Conservation (phyloP, 1,284 basidiomycete species). For the Mycena sp. region DNA sequence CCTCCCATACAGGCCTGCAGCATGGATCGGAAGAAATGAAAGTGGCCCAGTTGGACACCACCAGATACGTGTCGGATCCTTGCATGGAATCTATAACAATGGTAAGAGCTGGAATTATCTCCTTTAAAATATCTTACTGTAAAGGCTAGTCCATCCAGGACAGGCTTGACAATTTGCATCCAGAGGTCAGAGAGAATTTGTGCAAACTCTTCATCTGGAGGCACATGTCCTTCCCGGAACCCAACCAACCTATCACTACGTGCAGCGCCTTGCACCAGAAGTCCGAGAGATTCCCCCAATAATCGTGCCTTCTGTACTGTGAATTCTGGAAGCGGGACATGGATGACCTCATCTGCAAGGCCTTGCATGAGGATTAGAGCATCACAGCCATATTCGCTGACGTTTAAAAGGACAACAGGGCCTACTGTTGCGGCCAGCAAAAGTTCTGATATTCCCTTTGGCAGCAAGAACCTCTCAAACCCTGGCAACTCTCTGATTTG, state of each 20-base stretch:
- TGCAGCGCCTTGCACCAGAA: not conserved
- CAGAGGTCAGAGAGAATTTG: not conserved
- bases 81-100: not conserved
- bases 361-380: not conserved
- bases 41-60: slow-evolving; percentile 15
- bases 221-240: not conserved
- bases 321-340: not conserved
- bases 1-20: not conserved
- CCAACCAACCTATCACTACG: not conserved
- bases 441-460: not conserved
- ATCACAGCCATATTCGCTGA: not conserved
- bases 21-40: slow-evolving; percentile 10
- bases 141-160: not conserved
- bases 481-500: not conserved
- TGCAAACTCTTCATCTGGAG: not conserved
- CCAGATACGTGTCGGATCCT: not conserved
- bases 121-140: not conserved
- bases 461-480: not conserved
- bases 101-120: not conserved
- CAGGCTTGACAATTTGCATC: not conserved
- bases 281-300: not conserved
- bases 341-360: not conserved
- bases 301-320: not conserved
- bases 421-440: not conserved
- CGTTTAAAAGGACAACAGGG: slow-evolving; percentile 4